Evolutionary conservation across 73 alveolate species (phyloP).

Genomic region (Symbiodinium natans): DNA sequence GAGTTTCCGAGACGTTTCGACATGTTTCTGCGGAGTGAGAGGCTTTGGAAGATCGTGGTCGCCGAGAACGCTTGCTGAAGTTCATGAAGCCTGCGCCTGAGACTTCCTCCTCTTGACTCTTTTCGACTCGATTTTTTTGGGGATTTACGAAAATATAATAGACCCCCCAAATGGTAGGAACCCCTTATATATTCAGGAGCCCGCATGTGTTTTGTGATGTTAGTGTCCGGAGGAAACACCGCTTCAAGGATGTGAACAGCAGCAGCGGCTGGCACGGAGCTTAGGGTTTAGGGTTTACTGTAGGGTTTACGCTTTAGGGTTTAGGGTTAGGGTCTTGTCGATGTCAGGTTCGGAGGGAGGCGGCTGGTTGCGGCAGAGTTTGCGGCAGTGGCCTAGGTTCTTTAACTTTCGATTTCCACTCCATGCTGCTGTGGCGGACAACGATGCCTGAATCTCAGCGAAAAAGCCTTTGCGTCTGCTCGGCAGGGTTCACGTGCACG

Average conservation of each 20-base stretch:
- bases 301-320: background rate
- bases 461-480: background rate
- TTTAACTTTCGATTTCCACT: conserved; percentile 79
- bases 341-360: background rate
- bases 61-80: conserved; percentile 52
- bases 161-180: too few relatives aligned
- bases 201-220: too few relatives aligned
- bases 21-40: background rate
- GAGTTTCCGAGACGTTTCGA: background rate
- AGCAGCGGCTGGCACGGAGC: conserved; percentile 75
- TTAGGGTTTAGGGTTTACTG: background rate
- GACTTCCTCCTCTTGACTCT: too few relatives aligned
- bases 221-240: conserved; percentile 13
- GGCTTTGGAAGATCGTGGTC: conserved; percentile 73
- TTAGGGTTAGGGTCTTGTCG: conserved; percentile 26
- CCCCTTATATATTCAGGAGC: too few relatives aligned
- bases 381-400: conserved; percentile 1
- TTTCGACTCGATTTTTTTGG: too few relatives aligned
- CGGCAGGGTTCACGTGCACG: background rate
- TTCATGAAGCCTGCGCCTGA: conserved; percentile 27
- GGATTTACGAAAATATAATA: background rate
- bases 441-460: conserved; percentile 5
- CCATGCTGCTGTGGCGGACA: conserved; percentile 82
- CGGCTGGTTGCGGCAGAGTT: background rate
- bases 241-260: conserved; percentile 80